A percentile compares a stretch with the other conserved stretches of the same genome.
phyloP scores from a whole-genome alignment of 805 yeast genomes.

The Ogataea allantospora region DNA sequence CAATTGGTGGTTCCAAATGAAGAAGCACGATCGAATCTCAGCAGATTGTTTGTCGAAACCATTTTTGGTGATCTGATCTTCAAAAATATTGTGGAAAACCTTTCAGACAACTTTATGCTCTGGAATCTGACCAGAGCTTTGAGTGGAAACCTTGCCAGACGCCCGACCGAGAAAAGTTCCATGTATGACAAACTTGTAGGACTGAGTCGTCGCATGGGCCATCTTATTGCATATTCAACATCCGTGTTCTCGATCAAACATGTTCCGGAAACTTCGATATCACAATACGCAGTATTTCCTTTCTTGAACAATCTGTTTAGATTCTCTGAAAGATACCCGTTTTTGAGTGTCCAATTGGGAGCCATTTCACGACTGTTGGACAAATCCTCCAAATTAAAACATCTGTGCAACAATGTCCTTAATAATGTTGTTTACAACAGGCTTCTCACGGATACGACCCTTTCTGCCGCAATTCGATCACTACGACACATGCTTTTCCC shows the following conservation, averaged over 20 bases:
- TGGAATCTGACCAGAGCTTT: constrained; percentile 41
- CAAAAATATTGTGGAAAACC: constrained; percentile 40
- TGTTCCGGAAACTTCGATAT: constrained; percentile 10
- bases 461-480: constrained; percentile 14
- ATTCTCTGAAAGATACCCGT: constrained; percentile 19
- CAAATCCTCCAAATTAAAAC: constrained; percentile 21
- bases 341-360: constrained; percentile 13
- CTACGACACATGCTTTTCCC: constrained; percentile 33
- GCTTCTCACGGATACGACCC: constrained; percentile 19
- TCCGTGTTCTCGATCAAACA: constrained; percentile 24
- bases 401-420: constrained; percentile 26
- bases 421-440: constrained; percentile 26
- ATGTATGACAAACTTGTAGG: constrained; percentile 15
- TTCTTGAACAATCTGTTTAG: constrained; percentile 22
- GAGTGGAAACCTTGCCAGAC: constrained; percentile 6
- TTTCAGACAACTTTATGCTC: constrained; percentile 51
- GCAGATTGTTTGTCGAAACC: constrained; percentile 38
- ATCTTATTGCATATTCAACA: constrained; percentile 31
- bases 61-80: constrained; percentile 44
- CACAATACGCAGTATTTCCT: constrained; percentile 22
- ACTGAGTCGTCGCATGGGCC: constrained; percentile 21
- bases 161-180: neutral
- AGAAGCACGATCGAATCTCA: constrained; percentile 39
- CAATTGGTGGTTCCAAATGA: constrained; percentile 40
- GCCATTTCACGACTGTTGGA: constrained; percentile 10